Evolutionary conservation across 2,329 filamentous ascomycete genomes (phyloP).

Genomic region (Colletotrichum sp.): DNA sequence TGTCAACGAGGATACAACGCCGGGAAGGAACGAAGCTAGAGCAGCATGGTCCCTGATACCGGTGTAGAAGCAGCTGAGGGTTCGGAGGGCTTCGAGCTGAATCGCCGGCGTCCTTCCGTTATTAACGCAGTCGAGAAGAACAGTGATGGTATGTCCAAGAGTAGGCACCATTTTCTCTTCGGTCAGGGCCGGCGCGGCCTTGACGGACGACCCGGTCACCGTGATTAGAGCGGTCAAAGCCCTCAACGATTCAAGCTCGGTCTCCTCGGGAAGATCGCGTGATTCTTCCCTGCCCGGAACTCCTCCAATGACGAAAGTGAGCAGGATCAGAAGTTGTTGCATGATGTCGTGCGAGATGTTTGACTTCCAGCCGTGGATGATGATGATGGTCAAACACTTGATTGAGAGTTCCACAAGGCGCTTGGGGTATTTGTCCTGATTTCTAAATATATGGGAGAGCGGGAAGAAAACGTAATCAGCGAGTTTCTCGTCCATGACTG

Average conservation of each 20-base stretch:
- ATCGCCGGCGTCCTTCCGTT: conserved; percentile 70
- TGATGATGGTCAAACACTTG: conserved; percentile 74
- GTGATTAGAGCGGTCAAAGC: conserved; percentile 72
- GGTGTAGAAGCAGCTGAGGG: conserved; percentile 65
- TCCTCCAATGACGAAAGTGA: conserved; percentile 82
- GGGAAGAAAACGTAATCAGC: conserved; percentile 97
- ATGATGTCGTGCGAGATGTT: conserved; percentile 74
- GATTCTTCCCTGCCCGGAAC: conserved; percentile 61
- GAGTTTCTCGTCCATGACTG: conserved; percentile 76
- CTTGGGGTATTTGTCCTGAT: conserved; percentile 74
- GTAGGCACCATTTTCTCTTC: conserved; percentile 72
- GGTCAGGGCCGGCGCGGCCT: conserved; percentile 54
- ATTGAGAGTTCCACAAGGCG: conserved; percentile 77
- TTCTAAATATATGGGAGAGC: conserved; percentile 82
- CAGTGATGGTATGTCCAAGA: conserved; percentile 81
- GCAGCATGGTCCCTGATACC: conserved; percentile 76
- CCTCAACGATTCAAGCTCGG: conserved; percentile 72
- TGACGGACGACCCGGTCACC: conserved; percentile 57
- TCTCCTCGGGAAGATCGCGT: conserved; percentile 70
- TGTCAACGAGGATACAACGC: conserved; percentile 81
- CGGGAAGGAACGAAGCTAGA: conserved; percentile 85
- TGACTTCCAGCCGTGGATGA: conserved; percentile 79
- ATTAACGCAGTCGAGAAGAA: conserved; percentile 76
- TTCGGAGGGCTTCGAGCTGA: conserved; percentile 72
- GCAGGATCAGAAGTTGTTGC: conserved; percentile 83